These are phyloP conservation scores for Fusarium sp. DNA, from an alignment of 2,329 filamentous ascomycete species.

Conservation along the genomic window DNA sequence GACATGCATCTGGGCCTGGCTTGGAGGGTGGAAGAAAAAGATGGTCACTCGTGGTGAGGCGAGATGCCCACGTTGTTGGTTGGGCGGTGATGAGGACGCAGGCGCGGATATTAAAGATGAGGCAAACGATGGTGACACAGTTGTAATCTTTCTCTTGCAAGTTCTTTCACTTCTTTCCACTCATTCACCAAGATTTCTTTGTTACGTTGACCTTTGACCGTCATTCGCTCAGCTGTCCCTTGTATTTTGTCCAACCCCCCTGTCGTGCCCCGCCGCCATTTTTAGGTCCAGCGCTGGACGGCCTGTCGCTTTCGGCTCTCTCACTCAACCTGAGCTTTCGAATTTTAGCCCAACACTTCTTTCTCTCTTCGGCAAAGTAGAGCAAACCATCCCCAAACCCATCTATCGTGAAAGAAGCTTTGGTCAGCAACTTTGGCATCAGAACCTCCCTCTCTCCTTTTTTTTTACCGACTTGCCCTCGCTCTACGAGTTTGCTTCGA, in stretches of 20 bases:
- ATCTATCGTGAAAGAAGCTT: slow-evolving; percentile 20
- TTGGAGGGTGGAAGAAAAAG: slow-evolving; percentile 14
- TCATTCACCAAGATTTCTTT: not conserved
- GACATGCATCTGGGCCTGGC: slow-evolving; percentile 20
- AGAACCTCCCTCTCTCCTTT: slow-evolving; percentile 1
- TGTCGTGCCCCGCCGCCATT: slow-evolving; percentile 26
- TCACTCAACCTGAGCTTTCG: slow-evolving; percentile 33
- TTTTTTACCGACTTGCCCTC: slow-evolving; percentile 3
- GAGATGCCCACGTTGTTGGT: not conserved
- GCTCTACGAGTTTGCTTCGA: slow-evolving; percentile 10
- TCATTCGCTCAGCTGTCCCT: slow-evolving; percentile 6
- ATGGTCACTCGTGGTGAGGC: not conserved
- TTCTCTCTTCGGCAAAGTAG: slow-evolving; percentile 11
- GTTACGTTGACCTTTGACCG: not conserved
- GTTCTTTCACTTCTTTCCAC: not conserved
- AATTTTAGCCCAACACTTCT: slow-evolving; percentile 39
- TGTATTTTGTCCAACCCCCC: slow-evolving; percentile 19
- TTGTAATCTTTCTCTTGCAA: not conserved
- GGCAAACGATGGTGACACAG: not conserved
- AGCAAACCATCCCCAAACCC: not conserved
- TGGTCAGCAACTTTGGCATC: slow-evolving; percentile 21
- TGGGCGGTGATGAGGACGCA: not conserved
- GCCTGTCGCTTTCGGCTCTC: slow-evolving; percentile 24
- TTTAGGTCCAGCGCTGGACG: slow-evolving; percentile 9
- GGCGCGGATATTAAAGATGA: not conserved